Base-by-base conservation (phyloP, 2,329 filamentous ascomycete species). In the Knoxdaviesia proteae region DNA sequence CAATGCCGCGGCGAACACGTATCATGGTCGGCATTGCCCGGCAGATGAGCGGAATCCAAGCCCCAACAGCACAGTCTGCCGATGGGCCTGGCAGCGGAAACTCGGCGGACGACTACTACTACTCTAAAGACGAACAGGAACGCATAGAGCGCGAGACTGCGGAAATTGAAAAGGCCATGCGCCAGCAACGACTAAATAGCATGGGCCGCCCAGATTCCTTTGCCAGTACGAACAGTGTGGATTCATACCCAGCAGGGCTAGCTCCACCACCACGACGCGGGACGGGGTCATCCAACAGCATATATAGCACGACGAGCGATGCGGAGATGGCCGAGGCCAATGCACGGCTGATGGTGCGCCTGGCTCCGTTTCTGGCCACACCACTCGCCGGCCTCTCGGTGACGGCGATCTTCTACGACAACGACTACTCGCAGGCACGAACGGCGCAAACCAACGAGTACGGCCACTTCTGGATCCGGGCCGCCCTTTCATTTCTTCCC, bases 371-470 rank as follows among this genome's bases (percentile, higher is more conserved):
- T 56, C 71, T 98, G 61, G 84, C 84, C 1, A 87, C 78, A 36
- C 84, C 90, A 0, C 64, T 87, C 44, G 74, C 79, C 1, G 73
- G 80, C 41, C 71, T 77, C 20, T 79, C 87, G 0, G 79, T 98
- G 42, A 94, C 86, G 0, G 67, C 94, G 1, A 94, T 96, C 64
- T 96, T 98, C 58, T 98, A 92, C 61, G 90, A 96, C 52, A 76
- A 92, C 9, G 61, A 69, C 3, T 69, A 77, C 41, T 94, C 88
- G 1, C 78, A 86, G 51, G 92, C 88, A 32, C 73, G 80, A 42
- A 94, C 83, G 1, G 74, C 94, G 4, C 70, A 73, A 47, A 98
- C 92, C 0, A 80, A 94, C 53, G 80, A 90, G 33, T 76, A 83
- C 0, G 90, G 90, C 0, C 90, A 98, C 58, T 98, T 98, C 52